phyloP scores from a whole-genome alignment of 2,329 filamentous ascomycete genomes.

The Colletotrichum abscissum region DNA sequence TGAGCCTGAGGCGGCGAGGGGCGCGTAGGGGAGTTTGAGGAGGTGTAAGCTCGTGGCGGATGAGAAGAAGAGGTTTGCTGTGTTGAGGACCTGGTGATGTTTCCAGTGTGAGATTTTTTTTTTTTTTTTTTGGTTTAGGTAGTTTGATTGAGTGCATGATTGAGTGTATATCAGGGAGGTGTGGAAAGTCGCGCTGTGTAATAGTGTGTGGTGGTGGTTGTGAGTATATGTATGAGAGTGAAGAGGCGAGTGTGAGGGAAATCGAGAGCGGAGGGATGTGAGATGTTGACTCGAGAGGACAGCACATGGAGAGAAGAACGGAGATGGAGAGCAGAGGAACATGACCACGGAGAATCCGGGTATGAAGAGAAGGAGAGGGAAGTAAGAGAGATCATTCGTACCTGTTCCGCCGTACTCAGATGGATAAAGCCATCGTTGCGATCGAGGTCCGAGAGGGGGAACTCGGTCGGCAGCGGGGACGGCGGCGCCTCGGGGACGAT shows the following conservation, averaged over 20 bases:
- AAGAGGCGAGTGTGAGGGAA: no score
- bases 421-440: constrained; percentile 71
- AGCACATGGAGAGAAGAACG: no score
- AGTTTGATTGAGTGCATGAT: no score
- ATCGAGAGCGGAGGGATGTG: no score
- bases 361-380: background rate
- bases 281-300: no score
- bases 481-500: constrained; percentile 66
- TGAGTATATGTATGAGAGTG: no score
- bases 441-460: constrained; percentile 70
- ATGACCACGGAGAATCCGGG: background rate
- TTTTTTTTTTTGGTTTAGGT: no score
- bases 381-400: constrained; percentile 39
- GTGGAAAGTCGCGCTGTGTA: no score
- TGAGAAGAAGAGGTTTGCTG: constrained; percentile 57
- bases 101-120: background rate
- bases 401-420: constrained; percentile 67
- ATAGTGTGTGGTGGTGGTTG: no score
- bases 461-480: constrained; percentile 62
- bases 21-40: constrained; percentile 63
- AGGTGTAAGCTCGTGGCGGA: constrained; percentile 56
- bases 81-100: constrained; percentile 54
- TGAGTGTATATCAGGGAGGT: no score
- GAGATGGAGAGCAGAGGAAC: background rate
- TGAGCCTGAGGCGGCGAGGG: constrained; percentile 50